Evolutionary conservation across 2,329 filamentous ascomycete genomes (phyloP), one percentile per base, ranked within the genome.

Genomic region (Diaporthe amygdali): DNA sequence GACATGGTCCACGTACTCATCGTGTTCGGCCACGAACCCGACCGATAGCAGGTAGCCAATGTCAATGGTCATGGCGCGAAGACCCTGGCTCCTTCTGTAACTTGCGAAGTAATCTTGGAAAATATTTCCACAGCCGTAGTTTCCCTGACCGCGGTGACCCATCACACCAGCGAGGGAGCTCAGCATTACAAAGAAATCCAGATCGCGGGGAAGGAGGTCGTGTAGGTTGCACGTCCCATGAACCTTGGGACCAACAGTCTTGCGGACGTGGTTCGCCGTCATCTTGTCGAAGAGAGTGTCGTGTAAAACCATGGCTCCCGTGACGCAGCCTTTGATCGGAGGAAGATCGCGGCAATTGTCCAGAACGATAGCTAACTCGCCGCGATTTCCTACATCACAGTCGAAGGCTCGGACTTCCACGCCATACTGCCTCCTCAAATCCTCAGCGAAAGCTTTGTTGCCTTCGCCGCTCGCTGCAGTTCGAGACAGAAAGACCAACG

Each of bases 241-340:
- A 7, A 69, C 54, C 37, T 71, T 71, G 25, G 52, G 54, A 1
- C 41, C 37, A 9, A 72, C 56, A 20, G 22, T 54, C 51, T 39
- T 70, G 14, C 56, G 51, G 14, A 49, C 2, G 5, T 72, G 49
- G 20, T 39, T 52, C 3, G 55, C 51, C 0, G 52, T 66, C 68
- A 72, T 72, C n/a, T 56, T 55, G 39, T 70, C 66, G 14, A 66
- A 66, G 2, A 61, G 47, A 0, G 56, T 46, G 17, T 72, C 70
- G 55, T 61, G 32, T 17, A 71, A 25, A 20, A 59, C 44, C 69
- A 71, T 71, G 2, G 69, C 69, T 1, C 77, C 77, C 64, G 86
- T 84, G 15, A 87, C 71, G 51, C 85, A 75, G 30, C 84, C 80
- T 69, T 78, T 72, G 37, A 83, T 77, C 15, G 39, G 51, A 2